A percentile compares a stretch with the other conserved stretches of the same genome.
Conservation (phyloP, 2,329 filamentous ascomycete genomes). For the Fusarium sp. region DNA sequence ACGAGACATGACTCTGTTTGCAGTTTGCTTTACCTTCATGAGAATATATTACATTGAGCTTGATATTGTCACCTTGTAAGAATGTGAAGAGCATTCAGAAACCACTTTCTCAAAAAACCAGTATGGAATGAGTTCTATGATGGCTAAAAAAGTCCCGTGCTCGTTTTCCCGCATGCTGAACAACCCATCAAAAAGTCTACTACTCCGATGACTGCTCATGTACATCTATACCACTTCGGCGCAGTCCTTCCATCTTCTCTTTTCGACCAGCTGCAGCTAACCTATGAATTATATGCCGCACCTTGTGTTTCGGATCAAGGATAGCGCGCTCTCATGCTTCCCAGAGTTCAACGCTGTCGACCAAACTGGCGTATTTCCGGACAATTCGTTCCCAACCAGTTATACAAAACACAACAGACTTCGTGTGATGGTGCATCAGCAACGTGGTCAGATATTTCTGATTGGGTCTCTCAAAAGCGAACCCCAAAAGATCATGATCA, state of each 20-base stretch:
- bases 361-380: background rate
- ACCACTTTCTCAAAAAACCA: too few species aligned
- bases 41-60: background rate
- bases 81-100: rapidly evolving
- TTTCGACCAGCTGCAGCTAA: background rate
- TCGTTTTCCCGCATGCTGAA: background rate
- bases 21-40: background rate
- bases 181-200: background rate
- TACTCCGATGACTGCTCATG: background rate
- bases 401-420: background rate
- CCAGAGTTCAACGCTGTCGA: background rate
- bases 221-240: background rate
- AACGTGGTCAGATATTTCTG: background rate
- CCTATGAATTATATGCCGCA: background rate
- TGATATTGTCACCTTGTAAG: background rate
- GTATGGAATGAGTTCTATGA: background rate
- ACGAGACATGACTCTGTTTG: background rate
- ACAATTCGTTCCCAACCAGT: background rate
- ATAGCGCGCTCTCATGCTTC: background rate
- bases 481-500: background rate
- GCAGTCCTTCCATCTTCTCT: background rate
- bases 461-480: background rate
- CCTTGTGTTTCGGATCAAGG: background rate
- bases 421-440: background rate
- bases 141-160: background rate